phyloP scores from a whole-genome alignment of 1,284 basidiomycete genomes.

The Schizophyllum commune region DNA sequence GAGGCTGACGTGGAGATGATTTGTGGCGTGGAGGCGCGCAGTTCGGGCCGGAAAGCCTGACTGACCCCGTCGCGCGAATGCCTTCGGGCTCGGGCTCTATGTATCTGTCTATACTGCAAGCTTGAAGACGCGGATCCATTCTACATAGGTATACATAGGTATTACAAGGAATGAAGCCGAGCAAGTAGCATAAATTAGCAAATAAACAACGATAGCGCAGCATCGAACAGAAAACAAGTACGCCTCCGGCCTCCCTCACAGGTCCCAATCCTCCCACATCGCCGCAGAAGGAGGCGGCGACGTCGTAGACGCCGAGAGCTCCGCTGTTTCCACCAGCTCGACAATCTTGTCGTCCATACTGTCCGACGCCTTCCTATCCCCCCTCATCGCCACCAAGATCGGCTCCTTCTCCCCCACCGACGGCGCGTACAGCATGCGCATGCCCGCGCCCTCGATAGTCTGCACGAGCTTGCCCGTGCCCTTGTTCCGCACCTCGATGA shows the following conservation, averaged over 20 bases:
- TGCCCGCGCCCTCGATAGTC: conserved; percentile 61
- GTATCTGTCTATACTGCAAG: no score
- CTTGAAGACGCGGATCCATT: no score
- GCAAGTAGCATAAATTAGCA: background rate
- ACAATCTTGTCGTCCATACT: conserved; percentile 54
- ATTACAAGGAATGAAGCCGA: no score
- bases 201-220: background rate
- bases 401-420: conserved; percentile 31
- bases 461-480: conserved; percentile 61
- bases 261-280: conserved; percentile 70
- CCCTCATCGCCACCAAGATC: conserved; percentile 54
- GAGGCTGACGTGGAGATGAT: background rate
- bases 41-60: background rate
- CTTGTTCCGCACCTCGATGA: conserved; percentile 63
- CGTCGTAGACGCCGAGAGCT: conserved; percentile 33
- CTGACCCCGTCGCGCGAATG: no score
- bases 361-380: conserved; percentile 41
- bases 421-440: conserved; percentile 52
- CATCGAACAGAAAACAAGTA: background rate
- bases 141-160: no score
- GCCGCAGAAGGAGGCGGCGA: conserved; percentile 18
- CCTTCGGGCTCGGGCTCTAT: no score
- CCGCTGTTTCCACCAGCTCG: conserved; percentile 62
- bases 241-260: conserved; percentile 23
- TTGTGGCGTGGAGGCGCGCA: background rate